Evolutionary conservation across 768 basidiomycete species (phyloP), one percentile per base, ranked within the genome.

Genomic region (Tricholoma matsutake): DNA sequence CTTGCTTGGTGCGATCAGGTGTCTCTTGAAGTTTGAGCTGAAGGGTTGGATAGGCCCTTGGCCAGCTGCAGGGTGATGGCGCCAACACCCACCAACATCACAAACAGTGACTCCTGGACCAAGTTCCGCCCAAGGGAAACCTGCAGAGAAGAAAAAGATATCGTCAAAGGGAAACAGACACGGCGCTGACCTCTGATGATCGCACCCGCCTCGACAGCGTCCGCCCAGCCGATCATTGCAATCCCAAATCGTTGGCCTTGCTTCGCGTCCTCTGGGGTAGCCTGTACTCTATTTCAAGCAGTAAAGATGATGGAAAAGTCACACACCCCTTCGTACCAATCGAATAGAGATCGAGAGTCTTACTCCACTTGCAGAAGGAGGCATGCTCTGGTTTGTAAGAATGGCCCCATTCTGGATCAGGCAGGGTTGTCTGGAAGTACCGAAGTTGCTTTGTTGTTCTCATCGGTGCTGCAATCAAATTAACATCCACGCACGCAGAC

Each of bases 1-100:
- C 78, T 63, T 75, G 71, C 7, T 64, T n/a, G 16, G 78, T 68
- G 1, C 70, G 67, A 1, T 63, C 61, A 1, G 72, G 73, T 6
- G 72, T 62, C 58, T 80, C 80, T 59, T 81, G 78, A 14, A 79
- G 65, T 28, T 75, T 66, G n/a, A 78, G 55, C 41, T 71, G 67
- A 4, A 80, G 63, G 14, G 73, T 67, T 0, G 79, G 74, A 58
- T 72, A 72, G 2, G 61, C n/a, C 64, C 60, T 73, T 75, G 1
- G 69, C 59, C 2, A 82, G 68, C 9, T 63, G 61, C 43, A 80
- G 68, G 1, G 73, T 67, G 16, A 72, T 65, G 47, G 71, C 65
- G 1, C 80, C 80, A 45, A 74, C 69, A 6, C 76, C 74, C 75
- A 13, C 76, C 79, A 11, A 80, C 69, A 65, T 81, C 79, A 56